Conservation (phyloP, 768 basidiomycete species). For the Tulasnella sp. region DNA sequence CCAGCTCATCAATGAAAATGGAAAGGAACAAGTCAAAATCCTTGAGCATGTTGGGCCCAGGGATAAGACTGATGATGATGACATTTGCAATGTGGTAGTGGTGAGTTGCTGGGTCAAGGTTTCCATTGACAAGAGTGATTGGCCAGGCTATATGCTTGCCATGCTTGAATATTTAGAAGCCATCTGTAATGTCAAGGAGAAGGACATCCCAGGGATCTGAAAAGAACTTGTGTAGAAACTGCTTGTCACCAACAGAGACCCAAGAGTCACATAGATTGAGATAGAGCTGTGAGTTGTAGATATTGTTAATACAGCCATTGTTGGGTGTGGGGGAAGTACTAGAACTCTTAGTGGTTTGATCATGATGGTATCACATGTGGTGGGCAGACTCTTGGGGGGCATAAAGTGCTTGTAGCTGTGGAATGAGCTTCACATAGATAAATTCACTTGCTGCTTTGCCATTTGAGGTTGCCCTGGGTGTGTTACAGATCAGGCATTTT, state of each 20-base stretch:
- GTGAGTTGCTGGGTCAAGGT: constrained; percentile 30
- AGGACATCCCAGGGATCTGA: background rate
- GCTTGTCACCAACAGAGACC: background rate
- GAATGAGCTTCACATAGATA: background rate
- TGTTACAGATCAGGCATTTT: background rate
- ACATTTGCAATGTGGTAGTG: constrained; percentile 29
- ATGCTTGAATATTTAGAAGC: constrained; percentile 31
- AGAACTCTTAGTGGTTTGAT: too few species aligned
- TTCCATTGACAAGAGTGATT: constrained; percentile 33
- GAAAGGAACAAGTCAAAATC: constrained; percentile 31
- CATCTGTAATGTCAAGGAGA: constrained; percentile 22
- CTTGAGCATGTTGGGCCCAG: constrained; percentile 34
- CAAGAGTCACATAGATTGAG: background rate
- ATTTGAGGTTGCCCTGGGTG: background rate
- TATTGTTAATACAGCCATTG: background rate
- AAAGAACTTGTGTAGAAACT: background rate
- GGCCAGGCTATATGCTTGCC: constrained; percentile 31
- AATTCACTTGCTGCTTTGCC: background rate
- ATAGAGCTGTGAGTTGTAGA: background rate
- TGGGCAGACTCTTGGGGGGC: background rate
- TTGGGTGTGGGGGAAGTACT: too few species aligned
- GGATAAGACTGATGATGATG: constrained; percentile 34
- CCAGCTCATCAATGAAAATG: constrained; percentile 30
- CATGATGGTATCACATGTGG: background rate
- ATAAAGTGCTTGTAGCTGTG: background rate